A percentile compares a stretch with the other conserved stretches of the same genome.
These are phyloP conservation scores for Ophiostoma himal-ulmi DNA, from an alignment of 2,329 filamentous ascomycete species.

Conservation along the genomic window DNA sequence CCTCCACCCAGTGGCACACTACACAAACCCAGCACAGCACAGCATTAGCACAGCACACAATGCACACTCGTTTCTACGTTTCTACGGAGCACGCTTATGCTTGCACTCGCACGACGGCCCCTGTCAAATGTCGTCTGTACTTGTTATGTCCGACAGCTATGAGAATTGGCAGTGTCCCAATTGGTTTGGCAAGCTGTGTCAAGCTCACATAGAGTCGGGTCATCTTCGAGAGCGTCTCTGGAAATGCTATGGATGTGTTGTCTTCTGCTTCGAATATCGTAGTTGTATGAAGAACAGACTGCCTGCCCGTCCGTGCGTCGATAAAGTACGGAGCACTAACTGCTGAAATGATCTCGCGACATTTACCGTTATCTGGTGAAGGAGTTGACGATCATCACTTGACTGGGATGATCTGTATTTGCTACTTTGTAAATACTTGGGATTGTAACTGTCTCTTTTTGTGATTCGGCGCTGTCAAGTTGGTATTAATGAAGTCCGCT, in stretches of 20 bases:
- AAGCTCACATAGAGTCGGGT: background rate
- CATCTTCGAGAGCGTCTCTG: background rate
- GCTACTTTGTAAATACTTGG: no score
- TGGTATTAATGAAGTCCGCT: no score
- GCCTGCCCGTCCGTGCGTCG: background rate
- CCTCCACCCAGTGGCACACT: slow-evolving; percentile 4
- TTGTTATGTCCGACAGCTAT: background rate
- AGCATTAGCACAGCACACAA: background rate
- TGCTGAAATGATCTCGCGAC: background rate
- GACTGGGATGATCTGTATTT: background rate
- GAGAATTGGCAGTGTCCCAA: no score
- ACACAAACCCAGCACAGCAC: background rate
- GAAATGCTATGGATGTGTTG: background rate
- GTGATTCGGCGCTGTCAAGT: no score
- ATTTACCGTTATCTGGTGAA: background rate
- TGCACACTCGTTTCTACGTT: background rate
- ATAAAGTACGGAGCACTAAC: background rate
- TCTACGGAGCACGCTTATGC: background rate
- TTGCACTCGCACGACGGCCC: background rate
- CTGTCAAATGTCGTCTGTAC: slow-evolving; percentile 9
- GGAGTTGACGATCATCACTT: background rate
- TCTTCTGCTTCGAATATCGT: background rate
- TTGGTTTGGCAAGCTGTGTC: no score
- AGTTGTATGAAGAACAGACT: background rate
- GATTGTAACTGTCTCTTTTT: no score